Conservation (phyloP, 1,284 basidiomycete genomes). For the Trametes polyzona region DNA sequence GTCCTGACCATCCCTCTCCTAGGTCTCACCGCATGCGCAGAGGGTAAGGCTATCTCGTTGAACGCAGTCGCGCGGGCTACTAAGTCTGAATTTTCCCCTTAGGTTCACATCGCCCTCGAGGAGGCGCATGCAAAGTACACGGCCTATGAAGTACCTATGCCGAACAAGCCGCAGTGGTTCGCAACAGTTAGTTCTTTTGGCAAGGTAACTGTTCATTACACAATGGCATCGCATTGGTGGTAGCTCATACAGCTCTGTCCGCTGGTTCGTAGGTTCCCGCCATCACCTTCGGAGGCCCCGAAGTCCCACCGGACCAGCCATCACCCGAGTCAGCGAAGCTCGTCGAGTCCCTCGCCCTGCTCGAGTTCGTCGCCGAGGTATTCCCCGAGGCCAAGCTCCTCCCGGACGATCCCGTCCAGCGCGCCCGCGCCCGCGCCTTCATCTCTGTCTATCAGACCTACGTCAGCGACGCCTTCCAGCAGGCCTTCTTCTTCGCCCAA, state of each 20-base stretch:
- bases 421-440: slow-evolving; percentile 50
- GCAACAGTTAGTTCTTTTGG: slow-evolving; percentile 19
- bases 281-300: slow-evolving; percentile 58
- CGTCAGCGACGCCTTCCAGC: slow-evolving; percentile 38
- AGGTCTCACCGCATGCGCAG: background rate
- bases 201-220: slow-evolving; percentile 30
- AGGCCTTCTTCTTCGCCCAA: slow-evolving; percentile 38
- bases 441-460: slow-evolving; percentile 49
- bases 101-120: slow-evolving; percentile 7
- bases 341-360: slow-evolving; percentile 59
- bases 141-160: background rate
- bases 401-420: slow-evolving; percentile 53
- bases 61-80: background rate
- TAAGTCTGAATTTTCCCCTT: background rate
- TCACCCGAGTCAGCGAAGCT: slow-evolving; percentile 59
- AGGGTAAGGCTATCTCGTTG: background rate
- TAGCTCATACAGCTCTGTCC: background rate
- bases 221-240: background rate
- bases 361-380: slow-evolving; percentile 63
- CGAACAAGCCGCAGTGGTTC: background rate
- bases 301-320: slow-evolving; percentile 50
- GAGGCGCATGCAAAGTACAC: slow-evolving; percentile 26
- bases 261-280: slow-evolving; percentile 46
- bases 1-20: background rate
- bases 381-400: slow-evolving; percentile 48